A percentile compares a stretch with the other conserved stretches of the same genome.
phyloP scores from a whole-genome alignment of 148 eudicot species.

The Chenopodium formosanum region DNA sequence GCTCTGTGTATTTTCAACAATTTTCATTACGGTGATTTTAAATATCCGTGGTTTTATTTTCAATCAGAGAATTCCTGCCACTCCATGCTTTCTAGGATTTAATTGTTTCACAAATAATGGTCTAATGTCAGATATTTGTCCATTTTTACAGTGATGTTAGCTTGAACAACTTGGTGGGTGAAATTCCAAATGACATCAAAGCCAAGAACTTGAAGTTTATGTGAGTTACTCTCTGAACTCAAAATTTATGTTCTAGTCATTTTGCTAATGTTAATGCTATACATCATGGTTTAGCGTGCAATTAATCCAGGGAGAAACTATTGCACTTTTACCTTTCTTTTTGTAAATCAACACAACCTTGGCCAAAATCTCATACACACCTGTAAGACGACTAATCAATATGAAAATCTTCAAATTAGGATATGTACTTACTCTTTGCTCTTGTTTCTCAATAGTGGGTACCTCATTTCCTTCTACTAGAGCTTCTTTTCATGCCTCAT shows the following conservation, averaged over 20 bases:
- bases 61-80: background rate
- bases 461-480: too few relatives aligned
- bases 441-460: too few relatives aligned
- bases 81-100: background rate
- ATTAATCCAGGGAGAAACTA: background rate
- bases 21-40: too few relatives aligned
- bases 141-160: constrained; percentile 57
- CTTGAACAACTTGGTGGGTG: constrained; percentile 58
- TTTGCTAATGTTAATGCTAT: background rate
- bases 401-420: too few relatives aligned
- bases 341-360: too few relatives aligned
- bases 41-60: too few relatives aligned
- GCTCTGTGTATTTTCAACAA: too few relatives aligned
- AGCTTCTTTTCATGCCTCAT: too few relatives aligned
- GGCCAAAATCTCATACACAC: too few relatives aligned
- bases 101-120: background rate
- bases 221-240: constrained; percentile 38
- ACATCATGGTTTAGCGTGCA: background rate
- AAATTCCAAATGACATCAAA: constrained; percentile 43
- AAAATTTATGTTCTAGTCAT: background rate
- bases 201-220: constrained; percentile 47
- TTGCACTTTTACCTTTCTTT: background rate
- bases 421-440: too few relatives aligned
- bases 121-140: constrained; percentile 9
- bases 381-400: too few relatives aligned